Base-by-base conservation (phyloP, 148 eudicot species). In the Chenopodium quinoa region DNA sequence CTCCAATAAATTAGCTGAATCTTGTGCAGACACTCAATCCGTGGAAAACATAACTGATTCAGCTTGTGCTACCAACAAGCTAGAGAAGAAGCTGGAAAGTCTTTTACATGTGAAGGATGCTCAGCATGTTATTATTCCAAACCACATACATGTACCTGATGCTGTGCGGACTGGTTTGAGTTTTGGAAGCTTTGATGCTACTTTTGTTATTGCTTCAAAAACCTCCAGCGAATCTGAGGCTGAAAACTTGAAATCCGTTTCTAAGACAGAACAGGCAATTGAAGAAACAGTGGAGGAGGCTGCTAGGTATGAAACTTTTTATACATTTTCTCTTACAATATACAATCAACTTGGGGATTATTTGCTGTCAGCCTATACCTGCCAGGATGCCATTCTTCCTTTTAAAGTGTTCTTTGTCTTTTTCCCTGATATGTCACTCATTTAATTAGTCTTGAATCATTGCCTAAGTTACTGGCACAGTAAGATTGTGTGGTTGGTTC, bases 151-250 rank as follows among this genome's bases (percentile, higher is more conserved):
- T 86, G 93, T 94, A 20, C 97, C 98, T 76, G 97, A 92, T 76
- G 86, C 87, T 83, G 93, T 90, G 78, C 92, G 93, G 80, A 80
- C 92, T 65, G 89, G 92, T 73, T 88, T 94, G 76, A 88, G 88
- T 81, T 94, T 94, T 85, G 98, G 97, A 85, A 94, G 98, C 85
- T 94, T 94, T 86, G 97, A 90, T 85, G 83, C 92, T 66, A 86
- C 84, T 83, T 87, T 92, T 86, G 86, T 87, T 32, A 74, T 89
- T 56, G 74, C 78, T 60, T 71, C 89, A 63, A 82, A 78, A 82
- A 46, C 20, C 58, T 66, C 76, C 32, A 81, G 78, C 82, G 88
- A 71, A 73, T 75, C 83, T 68, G 87, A 84, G 78, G 85, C 69
- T 63, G 88, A 84, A 23, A 86, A 73, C 84, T 73, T 90, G 16